Conservation (phyloP, 2,329 filamentous ascomycete genomes). For the Penicillium hesseltinei region DNA sequence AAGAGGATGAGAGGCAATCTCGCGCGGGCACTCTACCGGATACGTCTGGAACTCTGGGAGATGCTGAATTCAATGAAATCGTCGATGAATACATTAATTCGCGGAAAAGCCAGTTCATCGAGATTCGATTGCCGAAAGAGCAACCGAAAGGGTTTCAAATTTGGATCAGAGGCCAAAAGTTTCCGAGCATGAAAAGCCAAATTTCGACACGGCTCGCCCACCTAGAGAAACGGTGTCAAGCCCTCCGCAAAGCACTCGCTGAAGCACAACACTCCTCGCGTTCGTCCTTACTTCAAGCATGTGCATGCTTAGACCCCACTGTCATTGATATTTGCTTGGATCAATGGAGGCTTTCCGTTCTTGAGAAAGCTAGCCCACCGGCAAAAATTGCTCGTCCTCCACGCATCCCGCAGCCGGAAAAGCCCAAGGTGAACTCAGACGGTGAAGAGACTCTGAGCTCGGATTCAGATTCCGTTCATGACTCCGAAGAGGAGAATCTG, state of each 20-base stretch:
- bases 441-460: not conserved
- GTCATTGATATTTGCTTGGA: not conserved
- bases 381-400: not conserved
- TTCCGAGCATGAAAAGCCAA: not conserved
- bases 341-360: not conserved
- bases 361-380: not conserved
- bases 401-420: not conserved
- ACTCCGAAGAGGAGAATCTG: not conserved
- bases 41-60: not conserved
- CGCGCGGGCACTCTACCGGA: too few relatives aligned
- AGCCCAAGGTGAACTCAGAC: not conserved
- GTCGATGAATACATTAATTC: not conserved
- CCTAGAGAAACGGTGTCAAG: not conserved
- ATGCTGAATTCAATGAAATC: not conserved
- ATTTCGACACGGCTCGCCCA: not conserved
- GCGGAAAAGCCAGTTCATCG: not conserved
- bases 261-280: not conserved
- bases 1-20: not conserved
- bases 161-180: not conserved
- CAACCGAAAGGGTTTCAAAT: not conserved
- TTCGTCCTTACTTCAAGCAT: not conserved
- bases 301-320: not conserved
- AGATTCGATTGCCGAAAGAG: not conserved
- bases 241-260: not conserved
- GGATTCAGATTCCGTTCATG: not conserved